These are phyloP conservation scores for Russula olivacea DNA, from an alignment of 768 basidiomycete species.

Conservation along the genomic window DNA sequence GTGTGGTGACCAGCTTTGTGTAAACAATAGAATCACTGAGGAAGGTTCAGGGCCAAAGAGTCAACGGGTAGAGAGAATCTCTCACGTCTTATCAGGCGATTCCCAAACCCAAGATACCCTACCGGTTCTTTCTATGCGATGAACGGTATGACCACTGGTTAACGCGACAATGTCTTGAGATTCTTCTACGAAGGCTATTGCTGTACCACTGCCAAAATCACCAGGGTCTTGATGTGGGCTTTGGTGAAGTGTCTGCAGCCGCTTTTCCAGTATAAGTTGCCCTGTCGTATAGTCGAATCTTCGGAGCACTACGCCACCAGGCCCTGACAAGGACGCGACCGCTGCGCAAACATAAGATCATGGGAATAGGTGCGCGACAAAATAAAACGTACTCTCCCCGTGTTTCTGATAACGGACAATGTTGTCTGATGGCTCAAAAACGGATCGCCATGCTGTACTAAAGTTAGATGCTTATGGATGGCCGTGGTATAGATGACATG, in stretches of 20 bases:
- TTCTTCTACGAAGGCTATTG: constrained; percentile 40
- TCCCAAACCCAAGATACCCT: constrained; percentile 64
- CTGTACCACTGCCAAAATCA: constrained; percentile 54
- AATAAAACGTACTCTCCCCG: constrained; percentile 45
- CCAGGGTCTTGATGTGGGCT: constrained; percentile 48
- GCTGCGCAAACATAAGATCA: constrained; percentile 35
- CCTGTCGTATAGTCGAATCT: constrained; percentile 62
- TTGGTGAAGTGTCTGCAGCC: constrained; percentile 43
- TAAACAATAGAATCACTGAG: constrained; percentile 59
- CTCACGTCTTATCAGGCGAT: constrained; percentile 62
- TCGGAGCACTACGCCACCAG: constrained; percentile 62
- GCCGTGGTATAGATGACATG: constrained; percentile 23
- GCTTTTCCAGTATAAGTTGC: constrained; percentile 56
- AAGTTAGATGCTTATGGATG: not conserved
- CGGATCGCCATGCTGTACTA: constrained; percentile 68
- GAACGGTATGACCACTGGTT: constrained; percentile 56
- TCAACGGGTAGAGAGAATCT: constrained; percentile 9
- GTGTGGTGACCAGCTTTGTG: constrained; percentile 52
- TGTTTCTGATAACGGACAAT: constrained; percentile 59
- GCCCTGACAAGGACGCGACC: constrained; percentile 69
- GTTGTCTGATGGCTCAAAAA: constrained; percentile 63
- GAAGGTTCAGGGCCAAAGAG: constrained; percentile 7
- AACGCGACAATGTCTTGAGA: constrained; percentile 44
- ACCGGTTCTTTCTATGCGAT: constrained; percentile 48
- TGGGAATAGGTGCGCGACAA: not conserved